phyloP scores from a whole-genome alignment of 108 stramenopile genomes.

The Cylindrotheca closterium region DNA sequence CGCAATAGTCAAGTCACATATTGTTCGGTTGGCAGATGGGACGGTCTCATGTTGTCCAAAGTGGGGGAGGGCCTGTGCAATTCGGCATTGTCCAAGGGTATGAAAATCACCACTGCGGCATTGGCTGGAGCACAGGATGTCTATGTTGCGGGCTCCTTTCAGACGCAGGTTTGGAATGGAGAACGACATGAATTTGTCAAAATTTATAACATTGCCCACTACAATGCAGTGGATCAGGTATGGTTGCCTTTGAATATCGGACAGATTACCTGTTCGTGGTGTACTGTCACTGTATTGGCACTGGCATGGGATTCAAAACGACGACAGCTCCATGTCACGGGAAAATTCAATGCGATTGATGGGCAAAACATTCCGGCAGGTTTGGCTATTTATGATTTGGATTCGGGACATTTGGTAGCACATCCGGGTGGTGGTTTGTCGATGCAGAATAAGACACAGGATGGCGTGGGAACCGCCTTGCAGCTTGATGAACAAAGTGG shows the following conservation, averaged over 20 bases:
- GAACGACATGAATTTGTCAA: slow-evolving; percentile 89
- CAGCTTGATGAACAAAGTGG: slow-evolving; percentile 82
- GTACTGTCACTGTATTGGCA: slow-evolving; percentile 86
- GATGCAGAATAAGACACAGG: slow-evolving; percentile 74
- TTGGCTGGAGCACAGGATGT: slow-evolving; percentile 84
- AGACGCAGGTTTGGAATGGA: slow-evolving; percentile 95
- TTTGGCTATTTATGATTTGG: slow-evolving; percentile 82
- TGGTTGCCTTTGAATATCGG: slow-evolving; percentile 90
- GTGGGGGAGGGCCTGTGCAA: slow-evolving; percentile 94
- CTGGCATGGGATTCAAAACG: slow-evolving; percentile 90
- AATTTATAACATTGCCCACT: slow-evolving; percentile 92
- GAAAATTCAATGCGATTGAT: slow-evolving; percentile 89
- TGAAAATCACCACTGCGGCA: slow-evolving; percentile 86
- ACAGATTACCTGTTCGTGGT: slow-evolving; percentile 92
- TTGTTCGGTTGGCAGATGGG: slow-evolving; percentile 92
- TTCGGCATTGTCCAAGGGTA: slow-evolving; percentile 82
- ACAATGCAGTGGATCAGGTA: slow-evolving; percentile 77
- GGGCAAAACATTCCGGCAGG: slow-evolving; percentile 81
- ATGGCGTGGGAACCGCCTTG: slow-evolving; percentile 81
- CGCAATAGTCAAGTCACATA: slow-evolving; percentile 91
- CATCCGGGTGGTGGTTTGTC: slow-evolving; percentile 87
- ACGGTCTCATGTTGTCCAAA: slow-evolving; percentile 76
- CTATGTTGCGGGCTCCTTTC: slow-evolving; percentile 89
- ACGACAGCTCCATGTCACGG: slow-evolving; percentile 83
- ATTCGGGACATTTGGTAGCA: slow-evolving; percentile 80